Evolutionary conservation across 495 filamentous ascomycete genomes (phyloP).

Genomic region (Penicillium flavigenum): DNA sequence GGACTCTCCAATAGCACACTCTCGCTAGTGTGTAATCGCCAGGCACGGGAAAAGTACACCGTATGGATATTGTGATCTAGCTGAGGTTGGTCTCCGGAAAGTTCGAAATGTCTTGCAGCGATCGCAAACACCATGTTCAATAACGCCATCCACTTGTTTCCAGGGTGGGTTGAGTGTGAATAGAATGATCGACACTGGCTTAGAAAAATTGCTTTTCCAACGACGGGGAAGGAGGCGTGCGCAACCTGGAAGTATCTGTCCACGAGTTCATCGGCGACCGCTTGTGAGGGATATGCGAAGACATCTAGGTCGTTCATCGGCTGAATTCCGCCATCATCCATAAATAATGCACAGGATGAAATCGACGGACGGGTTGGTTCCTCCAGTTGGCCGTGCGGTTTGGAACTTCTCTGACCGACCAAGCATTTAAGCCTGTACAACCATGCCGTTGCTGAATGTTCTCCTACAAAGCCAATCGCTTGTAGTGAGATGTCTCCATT

Average conservation of each 20-base stretch:
- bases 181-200: constrained; percentile 38
- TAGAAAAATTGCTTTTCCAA: constrained; percentile 44
- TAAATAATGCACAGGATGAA: constrained; percentile 41
- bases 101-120: constrained; percentile 24
- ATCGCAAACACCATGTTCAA: constrained; percentile 64
- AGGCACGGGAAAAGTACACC: constrained; percentile 5
- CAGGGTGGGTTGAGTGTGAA: constrained; percentile 26
- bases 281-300: constrained; percentile 45
- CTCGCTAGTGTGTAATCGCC: not conserved
- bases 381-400: constrained; percentile 15
- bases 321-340: constrained; percentile 48
- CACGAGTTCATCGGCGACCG: constrained; percentile 50
- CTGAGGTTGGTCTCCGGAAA: not conserved
- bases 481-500: constrained; percentile 47
- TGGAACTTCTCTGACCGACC: constrained; percentile 6
- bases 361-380: constrained; percentile 21
- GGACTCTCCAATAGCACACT: not conserved
- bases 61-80: not conserved
- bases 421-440: constrained; percentile 43
- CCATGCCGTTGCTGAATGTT: constrained; percentile 60
- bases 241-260: constrained; percentile 55
- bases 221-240: constrained; percentile 57
- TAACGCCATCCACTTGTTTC: constrained; percentile 54
- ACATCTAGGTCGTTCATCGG: constrained; percentile 43
- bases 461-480: constrained; percentile 57